Base-by-base conservation (phyloP, 2,329 filamentous ascomycete species). In the Passalora sequoiae region DNA sequence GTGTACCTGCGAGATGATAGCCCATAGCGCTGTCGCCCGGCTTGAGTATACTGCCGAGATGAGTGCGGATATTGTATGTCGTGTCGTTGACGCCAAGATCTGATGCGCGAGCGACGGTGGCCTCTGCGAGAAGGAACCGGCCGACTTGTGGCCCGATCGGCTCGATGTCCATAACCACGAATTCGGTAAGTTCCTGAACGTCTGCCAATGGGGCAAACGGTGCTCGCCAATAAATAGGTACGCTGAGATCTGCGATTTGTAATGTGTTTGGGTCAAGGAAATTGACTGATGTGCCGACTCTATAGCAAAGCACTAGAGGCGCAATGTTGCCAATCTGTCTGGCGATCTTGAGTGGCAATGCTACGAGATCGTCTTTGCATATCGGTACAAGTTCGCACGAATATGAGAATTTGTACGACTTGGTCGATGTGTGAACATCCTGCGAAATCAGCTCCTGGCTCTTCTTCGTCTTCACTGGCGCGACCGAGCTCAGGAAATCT, bases 301-400 rank as follows among this genome's bases (percentile, higher is more conserved):
- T 80, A 66, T 89, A 80, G 72, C 92, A 97, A 27, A 98, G 73
- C 1, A 84, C 80, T 27, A 98, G 73, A 3, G 92, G 92, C 1
- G 81, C 78, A 58, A 97, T 94, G 66, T 95, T 96, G 51, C 92
- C 89, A 39, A 85, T 73, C 43, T 83, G 80, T 65, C 89, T 92
- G 10, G 92, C 92, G 46, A 97, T 73, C 56, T 88, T 89, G 51
- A 95, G 81, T 1, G 92, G 92, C 25, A 98, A 72, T 1, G 87
- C 89, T n/a, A 98, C 87, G 20, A 98, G 73, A 62, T 98, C 92
- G 58, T 98, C 92, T 67, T 96, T 95, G 74, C 92, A 97, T 38
- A 98, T 89, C 1, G 92, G 92, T 19, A 97, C 83, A 37, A 98
- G 68, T 63, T 96, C 87, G 41, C 84, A 81, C 0, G 89, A 94